These are phyloP conservation scores for Exobasidium cylindrosporum DNA, from an alignment of 1,284 basidiomycete genomes.

Conservation along the genomic window DNA sequence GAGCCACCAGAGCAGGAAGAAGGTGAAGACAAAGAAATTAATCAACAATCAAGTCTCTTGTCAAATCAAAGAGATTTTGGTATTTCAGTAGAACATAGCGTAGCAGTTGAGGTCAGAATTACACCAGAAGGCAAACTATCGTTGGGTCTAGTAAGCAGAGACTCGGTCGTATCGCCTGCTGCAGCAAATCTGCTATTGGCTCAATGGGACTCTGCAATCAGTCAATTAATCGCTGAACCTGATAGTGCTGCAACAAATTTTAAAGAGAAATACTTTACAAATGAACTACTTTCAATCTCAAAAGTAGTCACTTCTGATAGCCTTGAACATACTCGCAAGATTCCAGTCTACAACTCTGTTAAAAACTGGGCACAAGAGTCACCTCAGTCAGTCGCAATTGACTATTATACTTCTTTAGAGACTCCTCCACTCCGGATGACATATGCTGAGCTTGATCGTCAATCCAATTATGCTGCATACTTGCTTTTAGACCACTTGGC, in stretches of 20 bases:
- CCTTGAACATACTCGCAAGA: background rate
- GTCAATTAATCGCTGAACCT: background rate
- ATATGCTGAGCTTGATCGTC: slow-evolving; percentile 30
- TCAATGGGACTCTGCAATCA: slow-evolving; percentile 25
- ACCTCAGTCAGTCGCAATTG: background rate
- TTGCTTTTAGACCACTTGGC: slow-evolving; percentile 17
- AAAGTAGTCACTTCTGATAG: background rate
- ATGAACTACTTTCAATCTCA: background rate
- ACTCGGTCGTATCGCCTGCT: slow-evolving; percentile 21
- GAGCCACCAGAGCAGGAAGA: slow-evolving; percentile 33
- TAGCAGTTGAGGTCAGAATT: slow-evolving; percentile 44
- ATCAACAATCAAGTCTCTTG: background rate
- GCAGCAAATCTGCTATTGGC: slow-evolving; percentile 32
- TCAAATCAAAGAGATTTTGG: slow-evolving; percentile 32
- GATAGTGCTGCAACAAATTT: background rate
- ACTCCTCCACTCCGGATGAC: slow-evolving; percentile 11
- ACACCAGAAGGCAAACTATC: slow-evolving; percentile 23
- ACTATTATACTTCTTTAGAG: background rate
- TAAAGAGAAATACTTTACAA: background rate
- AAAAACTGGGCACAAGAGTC: background rate
- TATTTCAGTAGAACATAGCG: slow-evolving; percentile 43
- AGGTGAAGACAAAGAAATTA: slow-evolving; percentile 9
- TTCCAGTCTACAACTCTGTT: background rate
- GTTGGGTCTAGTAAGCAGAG: slow-evolving; percentile 34
- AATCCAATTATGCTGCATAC: slow-evolving; percentile 22